phyloP scores from a whole-genome alignment of 768 basidiomycete genomes.

The Calocera cornea region DNA sequence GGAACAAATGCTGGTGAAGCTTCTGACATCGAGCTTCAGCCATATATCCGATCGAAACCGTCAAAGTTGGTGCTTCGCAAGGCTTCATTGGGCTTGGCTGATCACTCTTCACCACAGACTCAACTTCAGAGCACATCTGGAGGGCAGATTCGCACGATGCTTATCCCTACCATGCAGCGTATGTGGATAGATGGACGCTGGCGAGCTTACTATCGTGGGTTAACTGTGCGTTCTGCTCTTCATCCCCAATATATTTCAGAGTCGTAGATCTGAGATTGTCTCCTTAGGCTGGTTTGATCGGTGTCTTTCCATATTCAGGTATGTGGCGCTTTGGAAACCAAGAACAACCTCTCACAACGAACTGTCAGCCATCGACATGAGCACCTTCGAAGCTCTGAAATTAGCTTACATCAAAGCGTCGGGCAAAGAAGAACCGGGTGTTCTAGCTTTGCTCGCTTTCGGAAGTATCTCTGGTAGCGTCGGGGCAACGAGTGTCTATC shows the following conservation, averaged over 20 bases:
- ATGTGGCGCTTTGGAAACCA: constrained; percentile 10
- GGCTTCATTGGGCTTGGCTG: neutral
- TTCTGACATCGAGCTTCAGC: constrained; percentile 33
- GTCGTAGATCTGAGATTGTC: too few species aligned
- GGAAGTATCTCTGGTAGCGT: constrained; percentile 89
- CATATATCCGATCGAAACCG: constrained; percentile 92
- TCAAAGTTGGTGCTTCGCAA: constrained; percentile 45
- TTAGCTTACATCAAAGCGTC: constrained; percentile 77
- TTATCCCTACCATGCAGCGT: constrained; percentile 45
- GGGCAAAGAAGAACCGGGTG: constrained; percentile 76
- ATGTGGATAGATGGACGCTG: constrained; percentile 71
- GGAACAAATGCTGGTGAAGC: constrained; percentile 14
- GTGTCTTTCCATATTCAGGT: constrained; percentile 76
- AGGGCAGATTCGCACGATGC: constrained; percentile 31
- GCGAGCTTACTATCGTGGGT: constrained; percentile 78
- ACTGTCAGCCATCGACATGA: constrained; percentile 93
- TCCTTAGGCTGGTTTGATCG: constrained; percentile 81
- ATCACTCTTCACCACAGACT: constrained; percentile 35
- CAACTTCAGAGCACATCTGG: constrained; percentile 91
- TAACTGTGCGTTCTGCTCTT: constrained; percentile 57
- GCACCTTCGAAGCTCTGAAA: constrained; percentile 92
- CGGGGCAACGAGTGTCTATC: constrained; percentile 88
- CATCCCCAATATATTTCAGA: too few species aligned
- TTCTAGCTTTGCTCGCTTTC: constrained; percentile 75
- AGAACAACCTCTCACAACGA: neutral